Base-by-base conservation (phyloP, 2,329 filamentous ascomycete species). In the Mariannaea elegans region DNA sequence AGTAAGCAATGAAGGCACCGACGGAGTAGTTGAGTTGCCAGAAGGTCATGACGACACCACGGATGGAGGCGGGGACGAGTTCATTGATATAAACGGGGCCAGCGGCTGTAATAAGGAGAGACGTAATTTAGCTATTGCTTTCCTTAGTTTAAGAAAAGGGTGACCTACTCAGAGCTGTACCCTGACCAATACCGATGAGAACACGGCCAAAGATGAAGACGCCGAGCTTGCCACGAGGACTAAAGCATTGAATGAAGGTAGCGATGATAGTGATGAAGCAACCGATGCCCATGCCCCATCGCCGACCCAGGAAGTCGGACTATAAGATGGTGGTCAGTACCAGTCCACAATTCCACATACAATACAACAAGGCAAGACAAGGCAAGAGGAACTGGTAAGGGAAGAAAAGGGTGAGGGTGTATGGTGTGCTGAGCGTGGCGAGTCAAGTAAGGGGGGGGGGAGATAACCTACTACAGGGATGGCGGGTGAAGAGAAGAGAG, bases 71-170 rank as follows among this genome's bases (percentile, higher is more conserved):
- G 0, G 88, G 87, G 0, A 87, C 82, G 45, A 91, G 77, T 72
- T 91, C 89, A 61, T 88, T 87, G 61, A 91, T 91, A 74, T 91
- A 91, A 51, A 90, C 87, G 9, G 88, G 87, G 2, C 88, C 88
- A 51, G 89, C 82, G 29, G 88, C 85, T 87, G 19, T 24, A 14
- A 12, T 12, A 39, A 31, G 21, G 44, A 65, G 24, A 57, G 42
- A 27, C n/a, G 19, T 23, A 31, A 31, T 38, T 58, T 42, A 58
- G 55, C 24, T 5, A 34, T 27, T 23, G 3, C n/a, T n/a, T 9
- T 7, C 13, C 24, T 31, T 4, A 18, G 18, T 18, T 27, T 27
- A 9, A 29, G n/a, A 14, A 16, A 7, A 27, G 16, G n/a, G 4
- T 5, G 34, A 50, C 56, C 50, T 53, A 67, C 65, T 89, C 65